A percentile compares a stretch with the other conserved stretches of the same genome.
Conservation (phyloP, 768 basidiomycete species). For the Naganishia antarctica region DNA sequence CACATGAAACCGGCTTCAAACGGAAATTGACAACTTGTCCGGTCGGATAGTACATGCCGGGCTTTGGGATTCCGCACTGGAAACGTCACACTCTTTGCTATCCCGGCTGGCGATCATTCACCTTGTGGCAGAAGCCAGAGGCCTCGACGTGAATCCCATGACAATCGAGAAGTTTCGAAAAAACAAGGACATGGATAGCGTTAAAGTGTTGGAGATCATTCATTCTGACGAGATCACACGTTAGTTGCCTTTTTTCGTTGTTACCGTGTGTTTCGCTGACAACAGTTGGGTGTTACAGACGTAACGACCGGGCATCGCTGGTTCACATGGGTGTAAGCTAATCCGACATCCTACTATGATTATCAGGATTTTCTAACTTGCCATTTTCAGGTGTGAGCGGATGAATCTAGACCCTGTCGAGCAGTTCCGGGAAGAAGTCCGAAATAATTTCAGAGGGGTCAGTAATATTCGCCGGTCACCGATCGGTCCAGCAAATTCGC, state of each 20-base stretch:
- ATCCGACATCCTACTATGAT: constrained; percentile 35
- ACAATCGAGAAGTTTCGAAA: constrained; percentile 69
- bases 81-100: constrained; percentile 64
- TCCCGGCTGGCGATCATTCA: constrained; percentile 76
- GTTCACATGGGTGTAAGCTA: constrained; percentile 66
- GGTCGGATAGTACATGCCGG: constrained; percentile 63
- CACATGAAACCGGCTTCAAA: too few species aligned
- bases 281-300: constrained; percentile 51
- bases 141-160: constrained; percentile 74
- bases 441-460: constrained; percentile 61
- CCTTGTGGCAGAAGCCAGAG: constrained; percentile 76
- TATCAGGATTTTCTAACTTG: constrained; percentile 27
- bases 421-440: constrained; percentile 68
- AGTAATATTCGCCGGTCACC: not conserved
- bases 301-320: constrained; percentile 76
- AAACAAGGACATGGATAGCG: constrained; percentile 63
- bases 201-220: constrained; percentile 65
- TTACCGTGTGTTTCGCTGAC: constrained; percentile 33
- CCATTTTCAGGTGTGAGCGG: constrained; percentile 27
- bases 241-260: not conserved
- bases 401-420: constrained; percentile 56
- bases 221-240: constrained; percentile 69
- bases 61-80: constrained; percentile 71
- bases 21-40: too few species aligned
- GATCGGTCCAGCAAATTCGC: not conserved